Evolutionary conservation across 192 early-diverging fungal species (phyloP).

Genomic region (Chytriomyces sp.): DNA sequence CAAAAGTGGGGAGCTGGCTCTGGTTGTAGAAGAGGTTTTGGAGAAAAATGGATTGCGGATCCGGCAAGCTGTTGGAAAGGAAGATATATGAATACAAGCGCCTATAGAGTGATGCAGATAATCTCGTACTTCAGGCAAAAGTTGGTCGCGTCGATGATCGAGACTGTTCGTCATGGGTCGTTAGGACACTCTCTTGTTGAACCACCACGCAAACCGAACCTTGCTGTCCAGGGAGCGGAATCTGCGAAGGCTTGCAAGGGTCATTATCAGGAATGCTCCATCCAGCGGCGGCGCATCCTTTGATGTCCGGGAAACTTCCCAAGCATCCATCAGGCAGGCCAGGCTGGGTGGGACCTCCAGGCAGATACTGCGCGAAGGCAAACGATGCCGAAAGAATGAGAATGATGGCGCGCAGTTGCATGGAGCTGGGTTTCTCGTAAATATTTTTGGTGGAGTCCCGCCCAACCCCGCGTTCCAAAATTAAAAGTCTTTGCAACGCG

Average conservation of each 20-base stretch:
- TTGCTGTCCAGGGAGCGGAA: constrained; percentile 30
- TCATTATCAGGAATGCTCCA: constrained; percentile 30
- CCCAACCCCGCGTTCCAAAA: too few relatives aligned
- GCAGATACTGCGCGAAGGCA: neutral
- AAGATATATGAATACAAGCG: too few relatives aligned
- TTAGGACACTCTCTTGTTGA: neutral
- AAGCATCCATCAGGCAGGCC: neutral
- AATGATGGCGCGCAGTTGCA: too few relatives aligned
- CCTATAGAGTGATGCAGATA: too few relatives aligned
- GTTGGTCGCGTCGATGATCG: constrained; percentile 21
- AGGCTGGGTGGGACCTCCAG: neutral
- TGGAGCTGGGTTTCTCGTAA: too few relatives aligned
- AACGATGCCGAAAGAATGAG: neutral
- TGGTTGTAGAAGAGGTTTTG: constrained; percentile 23
- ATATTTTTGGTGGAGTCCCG: too few relatives aligned
- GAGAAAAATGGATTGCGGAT: constrained; percentile 21
- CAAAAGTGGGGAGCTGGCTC: constrained; percentile 28
- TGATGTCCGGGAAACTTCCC: constrained; percentile 18
- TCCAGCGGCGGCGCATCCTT: constrained; percentile 11
- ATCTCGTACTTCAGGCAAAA: constrained; percentile 39
- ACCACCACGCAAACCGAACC: neutral
- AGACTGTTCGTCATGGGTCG: neutral
- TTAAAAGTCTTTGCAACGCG: too few relatives aligned
- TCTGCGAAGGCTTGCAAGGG: constrained; percentile 23
- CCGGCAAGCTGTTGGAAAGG: constrained; percentile 42